Conservation (phyloP, 73 alveolate genomes). For the Diophrys sp. region DNA sequence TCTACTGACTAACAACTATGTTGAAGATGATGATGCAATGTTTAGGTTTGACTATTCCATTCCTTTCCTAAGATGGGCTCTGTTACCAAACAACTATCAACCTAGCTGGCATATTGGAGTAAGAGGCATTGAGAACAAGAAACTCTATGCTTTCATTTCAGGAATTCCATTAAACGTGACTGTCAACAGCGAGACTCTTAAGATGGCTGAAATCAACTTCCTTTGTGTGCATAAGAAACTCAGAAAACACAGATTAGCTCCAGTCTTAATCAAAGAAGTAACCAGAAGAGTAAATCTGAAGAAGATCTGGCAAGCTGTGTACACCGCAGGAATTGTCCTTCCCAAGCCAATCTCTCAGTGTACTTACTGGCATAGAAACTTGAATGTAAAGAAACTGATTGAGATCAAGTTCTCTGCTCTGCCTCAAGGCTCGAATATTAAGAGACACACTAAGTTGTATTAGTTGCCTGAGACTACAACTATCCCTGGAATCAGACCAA, state of each 20-base stretch:
- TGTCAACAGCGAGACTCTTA: conserved; percentile 65
- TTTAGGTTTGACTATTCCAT: conserved; percentile 96
- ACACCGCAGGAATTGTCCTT: conserved; percentile 88
- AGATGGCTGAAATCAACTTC: conserved; percentile 98
- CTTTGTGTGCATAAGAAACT: conserved; percentile 97
- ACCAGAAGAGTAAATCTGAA: conserved; percentile 96
- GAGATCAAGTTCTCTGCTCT: conserved; percentile 89
- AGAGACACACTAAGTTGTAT: conserved; percentile 75
- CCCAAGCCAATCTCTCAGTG: conserved; percentile 87
- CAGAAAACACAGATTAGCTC: conserved; percentile 95
- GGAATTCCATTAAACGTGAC: conserved; percentile 95
- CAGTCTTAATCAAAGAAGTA: conserved; percentile 93
- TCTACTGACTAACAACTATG: conserved; percentile 93
- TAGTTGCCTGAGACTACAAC: conserved; percentile 84
- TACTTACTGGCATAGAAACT: conserved; percentile 93
- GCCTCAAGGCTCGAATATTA: conserved; percentile 72
- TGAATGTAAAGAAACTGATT: conserved; percentile 95
- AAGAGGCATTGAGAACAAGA: conserved; percentile 76
- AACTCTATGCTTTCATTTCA: conserved; percentile 95
- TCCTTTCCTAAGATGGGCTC: conserved; percentile 94
- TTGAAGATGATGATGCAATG: conserved; percentile 98
- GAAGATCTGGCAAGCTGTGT: conserved; percentile 97
- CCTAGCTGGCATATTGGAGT: conserved; percentile 91
- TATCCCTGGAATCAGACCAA: conserved; percentile 81
- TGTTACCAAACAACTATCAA: conserved; percentile 83